Evolutionary conservation across 2,329 filamentous ascomycete genomes (phyloP).

Genomic region (Penicillium sp.): DNA sequence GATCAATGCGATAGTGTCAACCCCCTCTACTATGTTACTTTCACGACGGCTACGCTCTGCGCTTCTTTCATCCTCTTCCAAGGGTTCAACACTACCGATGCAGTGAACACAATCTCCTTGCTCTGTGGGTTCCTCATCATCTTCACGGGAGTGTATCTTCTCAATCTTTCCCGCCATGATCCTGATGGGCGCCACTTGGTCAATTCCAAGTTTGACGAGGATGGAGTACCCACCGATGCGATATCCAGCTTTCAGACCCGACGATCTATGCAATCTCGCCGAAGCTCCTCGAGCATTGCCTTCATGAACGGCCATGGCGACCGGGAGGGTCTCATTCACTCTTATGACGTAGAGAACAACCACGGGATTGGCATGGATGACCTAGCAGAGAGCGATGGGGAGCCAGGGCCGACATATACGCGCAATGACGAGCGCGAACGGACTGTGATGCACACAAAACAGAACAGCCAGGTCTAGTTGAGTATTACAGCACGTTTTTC

Average conservation of each 20-base stretch:
- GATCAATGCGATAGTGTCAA: constrained; percentile 67
- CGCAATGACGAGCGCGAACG: constrained; percentile 28
- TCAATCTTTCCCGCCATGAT: constrained; percentile 92
- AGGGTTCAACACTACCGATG: constrained; percentile 92
- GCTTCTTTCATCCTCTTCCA: constrained; percentile 95
- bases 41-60: constrained; percentile 90
- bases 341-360: constrained; percentile 79
- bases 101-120: constrained; percentile 88
- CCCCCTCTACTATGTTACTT: constrained; percentile 95
- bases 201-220: constrained; percentile 58
- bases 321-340: constrained; percentile 79
- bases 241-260: constrained; percentile 87
- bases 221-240: constrained; percentile 85
- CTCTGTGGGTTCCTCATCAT: constrained; percentile 93
- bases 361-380: constrained; percentile 75
- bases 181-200: constrained; percentile 74
- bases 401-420: constrained; percentile 39
- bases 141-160: constrained; percentile 90
- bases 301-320: constrained; percentile 62
- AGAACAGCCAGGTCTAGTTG: constrained; percentile 32
- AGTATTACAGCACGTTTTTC: too few species aligned
- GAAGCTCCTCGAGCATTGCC: constrained; percentile 65
- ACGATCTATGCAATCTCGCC: constrained; percentile 85
- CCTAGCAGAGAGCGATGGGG: constrained; percentile 70
- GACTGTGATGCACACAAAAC: constrained; percentile 31